These are phyloP conservation scores for Adansonia rubrostipa DNA, from an alignment of 441 rosid genomes.

Conservation along the genomic window DNA sequence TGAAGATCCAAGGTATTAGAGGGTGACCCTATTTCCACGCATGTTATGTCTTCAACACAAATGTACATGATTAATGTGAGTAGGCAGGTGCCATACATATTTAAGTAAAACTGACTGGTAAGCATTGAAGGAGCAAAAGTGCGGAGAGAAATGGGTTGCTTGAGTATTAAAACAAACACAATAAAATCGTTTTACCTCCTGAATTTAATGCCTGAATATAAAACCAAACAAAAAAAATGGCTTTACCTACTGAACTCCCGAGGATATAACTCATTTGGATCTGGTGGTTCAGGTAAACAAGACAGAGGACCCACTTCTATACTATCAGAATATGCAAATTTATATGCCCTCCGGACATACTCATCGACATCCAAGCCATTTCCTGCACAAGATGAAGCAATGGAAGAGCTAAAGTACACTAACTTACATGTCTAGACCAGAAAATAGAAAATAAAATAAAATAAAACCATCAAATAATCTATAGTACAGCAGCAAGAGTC, in stretches of 20 bases:
- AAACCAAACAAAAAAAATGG: conserved; percentile 28
- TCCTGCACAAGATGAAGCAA: conserved; percentile 54
- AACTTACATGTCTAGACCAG: neutral
- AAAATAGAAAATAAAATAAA: conserved; percentile 7
- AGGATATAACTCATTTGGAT: conserved; percentile 94
- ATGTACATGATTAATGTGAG: neutral
- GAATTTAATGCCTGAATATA: conserved; percentile 40
- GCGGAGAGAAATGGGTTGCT: neutral
- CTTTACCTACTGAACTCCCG: conserved; percentile 90
- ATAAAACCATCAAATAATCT: conserved; percentile 22
- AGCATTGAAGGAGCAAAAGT: conserved; percentile 21
- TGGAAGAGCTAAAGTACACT: conserved; percentile 25
- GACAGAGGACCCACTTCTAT: conserved; percentile 94
- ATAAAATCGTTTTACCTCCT: conserved; percentile 58
- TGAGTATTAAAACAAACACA: conserved; percentile 20
- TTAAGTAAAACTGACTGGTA: conserved; percentile 4
- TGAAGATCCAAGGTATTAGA: conserved; percentile 15
- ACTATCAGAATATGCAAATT: conserved; percentile 98
- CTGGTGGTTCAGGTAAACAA: conserved; percentile 96
- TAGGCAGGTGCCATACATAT: conserved; percentile 5
- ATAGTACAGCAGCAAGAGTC: conserved; percentile 22
- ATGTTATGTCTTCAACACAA: neutral
- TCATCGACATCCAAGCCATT: conserved; percentile 99
- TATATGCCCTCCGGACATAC: conserved; percentile 97
- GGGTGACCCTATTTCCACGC: conserved; percentile 18